phyloP scores from a whole-genome alignment of 129 eudicot genomes.

The Scalesia atractyloides region DNA sequence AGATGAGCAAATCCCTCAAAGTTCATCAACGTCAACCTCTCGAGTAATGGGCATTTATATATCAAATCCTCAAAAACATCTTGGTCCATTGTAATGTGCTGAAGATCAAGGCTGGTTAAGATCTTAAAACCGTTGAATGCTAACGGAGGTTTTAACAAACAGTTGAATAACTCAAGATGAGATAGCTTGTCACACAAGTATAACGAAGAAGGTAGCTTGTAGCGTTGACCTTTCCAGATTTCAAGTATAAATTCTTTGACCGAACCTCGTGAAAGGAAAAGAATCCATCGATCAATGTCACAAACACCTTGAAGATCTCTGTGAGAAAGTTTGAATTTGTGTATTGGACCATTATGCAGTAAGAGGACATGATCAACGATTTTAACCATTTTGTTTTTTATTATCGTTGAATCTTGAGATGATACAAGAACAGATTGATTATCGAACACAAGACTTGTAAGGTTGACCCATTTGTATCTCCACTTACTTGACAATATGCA shows the following conservation, averaged over 20 bases:
- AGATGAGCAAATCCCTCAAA: slow-evolving; percentile 77
- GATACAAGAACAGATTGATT: slow-evolving; percentile 67
- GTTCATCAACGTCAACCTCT: slow-evolving; percentile 81
- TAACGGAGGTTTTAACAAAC: slow-evolving; percentile 67
- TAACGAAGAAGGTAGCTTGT: slow-evolving; percentile 79
- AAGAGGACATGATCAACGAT: slow-evolving; percentile 77
- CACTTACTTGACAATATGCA: slow-evolving; percentile 67
- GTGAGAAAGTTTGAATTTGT: slow-evolving; percentile 84
- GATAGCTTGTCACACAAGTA: slow-evolving; percentile 64
- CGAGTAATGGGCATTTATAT: slow-evolving; percentile 65
- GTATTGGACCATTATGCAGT: slow-evolving; percentile 67
- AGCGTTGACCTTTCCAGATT: slow-evolving; percentile 88
- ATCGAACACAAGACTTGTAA: slow-evolving; percentile 78
- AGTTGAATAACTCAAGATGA: slow-evolving; percentile 83
- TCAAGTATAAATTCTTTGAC: slow-evolving; percentile 74
- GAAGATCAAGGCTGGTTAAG: slow-evolving; percentile 85
- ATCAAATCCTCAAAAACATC: slow-evolving; percentile 75
- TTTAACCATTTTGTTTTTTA: slow-evolving; percentile 63
- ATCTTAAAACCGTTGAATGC: slow-evolving; percentile 64
- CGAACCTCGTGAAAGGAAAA: slow-evolving; percentile 70
- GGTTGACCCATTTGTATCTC: slow-evolving; percentile 85
- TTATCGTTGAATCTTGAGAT: slow-evolving; percentile 58
- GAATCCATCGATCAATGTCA: slow-evolving; percentile 95
- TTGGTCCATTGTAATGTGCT: slow-evolving; percentile 85
- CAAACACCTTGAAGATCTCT: slow-evolving; percentile 83